Evolutionary conservation across 2,329 filamentous ascomycete genomes (phyloP).

Genomic region (Colletotrichum higginsianum): DNA sequence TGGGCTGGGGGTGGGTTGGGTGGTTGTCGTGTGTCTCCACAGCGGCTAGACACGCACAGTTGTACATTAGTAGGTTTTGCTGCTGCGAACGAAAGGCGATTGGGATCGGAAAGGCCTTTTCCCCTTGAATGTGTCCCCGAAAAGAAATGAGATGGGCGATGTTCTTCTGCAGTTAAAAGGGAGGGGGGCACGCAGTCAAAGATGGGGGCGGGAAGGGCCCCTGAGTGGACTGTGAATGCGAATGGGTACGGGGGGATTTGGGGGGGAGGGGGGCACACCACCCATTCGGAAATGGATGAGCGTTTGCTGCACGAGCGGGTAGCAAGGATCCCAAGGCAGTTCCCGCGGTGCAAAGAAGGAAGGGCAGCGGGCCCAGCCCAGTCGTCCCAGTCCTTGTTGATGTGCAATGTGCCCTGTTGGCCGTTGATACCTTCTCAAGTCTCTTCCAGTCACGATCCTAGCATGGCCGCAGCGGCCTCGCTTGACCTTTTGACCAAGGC

Average conservation of each 20-base stretch:
- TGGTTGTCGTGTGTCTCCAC: conserved; percentile 32
- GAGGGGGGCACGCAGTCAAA: conserved; percentile 10
- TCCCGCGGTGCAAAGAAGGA: conserved; percentile 43
- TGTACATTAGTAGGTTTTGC: conserved; percentile 23
- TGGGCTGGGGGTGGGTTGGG: conserved; percentile 9
- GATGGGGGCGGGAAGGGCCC: conserved; percentile 3
- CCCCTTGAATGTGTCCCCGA: conserved; percentile 17
- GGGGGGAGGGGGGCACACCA: conserved; percentile 4
- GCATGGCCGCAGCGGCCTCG: background rate
- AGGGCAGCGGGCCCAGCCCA: conserved; percentile 25
- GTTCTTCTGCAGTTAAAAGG: conserved; percentile 33
- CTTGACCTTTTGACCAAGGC: background rate
- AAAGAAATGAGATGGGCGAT: conserved; percentile 41
- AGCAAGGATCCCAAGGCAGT: conserved; percentile 55
- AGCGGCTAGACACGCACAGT: conserved; percentile 37
- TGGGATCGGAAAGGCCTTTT: conserved; percentile 27
- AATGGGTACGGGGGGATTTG: background rate
- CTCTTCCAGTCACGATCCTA: background rate
- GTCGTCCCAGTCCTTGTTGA: conserved; percentile 9
- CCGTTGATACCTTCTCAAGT: background rate
- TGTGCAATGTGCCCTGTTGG: background rate
- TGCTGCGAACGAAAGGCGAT: conserved; percentile 28
- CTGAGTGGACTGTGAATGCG: too few relatives aligned
- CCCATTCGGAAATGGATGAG: conserved; percentile 24
- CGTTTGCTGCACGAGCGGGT: conserved; percentile 58